These are phyloP conservation scores for Phascolomyces articulosus DNA, from an alignment of 371 early-diverging fungal species.

Conservation along the genomic window DNA sequence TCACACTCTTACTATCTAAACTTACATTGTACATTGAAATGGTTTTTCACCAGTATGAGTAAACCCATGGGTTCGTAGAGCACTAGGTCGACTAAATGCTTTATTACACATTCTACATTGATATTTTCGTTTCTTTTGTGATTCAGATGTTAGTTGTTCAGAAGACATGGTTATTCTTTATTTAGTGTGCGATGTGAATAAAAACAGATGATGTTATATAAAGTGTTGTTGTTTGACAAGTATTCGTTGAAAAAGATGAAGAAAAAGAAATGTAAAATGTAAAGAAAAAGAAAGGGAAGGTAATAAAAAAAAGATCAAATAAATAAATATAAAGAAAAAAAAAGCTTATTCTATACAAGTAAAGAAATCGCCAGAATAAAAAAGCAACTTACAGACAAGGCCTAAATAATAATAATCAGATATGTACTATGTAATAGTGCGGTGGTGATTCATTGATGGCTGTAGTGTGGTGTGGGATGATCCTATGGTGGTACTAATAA, in stretches of 20 bases:
- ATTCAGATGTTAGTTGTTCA: not conserved
- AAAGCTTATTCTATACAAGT: not conserved
- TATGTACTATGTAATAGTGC: too few relatives aligned
- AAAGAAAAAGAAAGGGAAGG: not conserved
- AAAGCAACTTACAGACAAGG: not conserved
- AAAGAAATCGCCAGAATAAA: not conserved
- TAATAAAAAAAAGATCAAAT: slow-evolving; percentile 3
- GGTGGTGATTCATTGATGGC: too few relatives aligned
- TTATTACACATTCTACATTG: slow-evolving; percentile 56
- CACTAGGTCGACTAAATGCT: slow-evolving; percentile 77
- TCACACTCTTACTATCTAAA: not conserved
- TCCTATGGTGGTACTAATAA: not conserved
- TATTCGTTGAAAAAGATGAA: not conserved
- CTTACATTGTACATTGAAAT: slow-evolving; percentile 60
- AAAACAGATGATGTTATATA: too few relatives aligned
- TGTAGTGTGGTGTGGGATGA: too few relatives aligned
- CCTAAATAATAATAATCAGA: too few relatives aligned
- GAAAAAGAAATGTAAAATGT: not conserved
- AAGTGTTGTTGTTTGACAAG: too few relatives aligned
- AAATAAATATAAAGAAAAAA: not conserved
- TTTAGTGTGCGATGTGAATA: too few relatives aligned
- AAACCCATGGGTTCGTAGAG: slow-evolving; percentile 69
- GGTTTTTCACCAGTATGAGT: slow-evolving; percentile 85
- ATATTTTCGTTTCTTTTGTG: slow-evolving; percentile 14
- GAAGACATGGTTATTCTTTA: not conserved